phyloP scores from a whole-genome alignment of 352 stramenopile species.

The Halophytophthora batemanensis region DNA sequence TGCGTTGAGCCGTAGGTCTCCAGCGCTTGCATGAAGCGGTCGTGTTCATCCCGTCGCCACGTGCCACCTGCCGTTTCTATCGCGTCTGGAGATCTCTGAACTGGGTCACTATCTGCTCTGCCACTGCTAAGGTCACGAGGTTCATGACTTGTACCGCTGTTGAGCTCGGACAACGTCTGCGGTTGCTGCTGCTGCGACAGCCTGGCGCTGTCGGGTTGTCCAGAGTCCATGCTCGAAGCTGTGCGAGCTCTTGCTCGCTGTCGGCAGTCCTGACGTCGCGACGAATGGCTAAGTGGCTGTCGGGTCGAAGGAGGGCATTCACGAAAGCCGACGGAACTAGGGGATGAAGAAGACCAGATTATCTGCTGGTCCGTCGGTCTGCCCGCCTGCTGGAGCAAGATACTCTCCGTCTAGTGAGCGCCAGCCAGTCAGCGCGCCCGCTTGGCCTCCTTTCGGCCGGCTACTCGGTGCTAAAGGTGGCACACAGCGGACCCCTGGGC shows the following conservation, averaged over 20 bases:
- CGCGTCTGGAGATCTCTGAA: conserved; percentile 6
- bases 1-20: conserved; percentile 55
- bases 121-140: neutral
- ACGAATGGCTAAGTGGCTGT: conserved; percentile 7
- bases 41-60: conserved; percentile 73
- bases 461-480: too few relatives aligned
- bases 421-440: too few relatives aligned
- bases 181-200: conserved; percentile 19
- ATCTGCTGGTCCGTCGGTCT: neutral
- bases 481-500: too few relatives aligned
- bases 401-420: neutral
- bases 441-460: too few relatives aligned
- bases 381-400: neutral
- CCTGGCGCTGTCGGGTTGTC: conserved; percentile 9
- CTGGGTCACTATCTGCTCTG: neutral
- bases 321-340: neutral
- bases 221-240: conserved; percentile 9
- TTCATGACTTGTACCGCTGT: conserved; percentile 5
- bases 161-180: conserved; percentile 1
- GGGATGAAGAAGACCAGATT: neutral
- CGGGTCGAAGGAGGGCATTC: neutral
- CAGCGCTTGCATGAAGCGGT: conserved; percentile 76
- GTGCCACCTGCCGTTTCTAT: conserved; percentile 2
- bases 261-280: neutral
- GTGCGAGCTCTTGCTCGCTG: conserved; percentile 4